Evolutionary conservation across 305 asterid species (phyloP), one percentile per base, ranked within the genome.

Genomic region (Fraxinus xanthoxyloides): DNA sequence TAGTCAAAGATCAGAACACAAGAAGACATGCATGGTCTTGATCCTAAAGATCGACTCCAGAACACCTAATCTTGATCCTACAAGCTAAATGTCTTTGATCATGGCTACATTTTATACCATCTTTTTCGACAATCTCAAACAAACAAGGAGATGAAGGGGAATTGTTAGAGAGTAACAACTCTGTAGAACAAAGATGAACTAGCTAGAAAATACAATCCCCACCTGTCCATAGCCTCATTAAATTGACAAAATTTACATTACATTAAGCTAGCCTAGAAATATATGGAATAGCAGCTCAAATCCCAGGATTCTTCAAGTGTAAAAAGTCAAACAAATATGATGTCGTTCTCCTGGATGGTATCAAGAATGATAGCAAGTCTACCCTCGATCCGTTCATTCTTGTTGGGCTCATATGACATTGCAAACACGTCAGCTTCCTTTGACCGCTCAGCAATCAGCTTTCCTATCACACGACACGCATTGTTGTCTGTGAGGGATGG

Each of bases 401-500:
- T 93, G 83, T 88, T 89, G 3, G 88, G 94, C 83, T 94, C 99
- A 78, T 85, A 96, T 1, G 98, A 87, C 32, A 96, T 82, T 9
- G 98, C 98, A 51, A 70, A 94, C 7, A 96, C 98, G 82, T 96
- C 99, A 40, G 99, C 99, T 76, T 96, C 99, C 87, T 94, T 96
- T 0, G 98, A 94, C 69, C 98, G 86, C 87, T 96, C 97, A 24
- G 99, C 97, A 63, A 96, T 94, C 86, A 94, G 82, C 84, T 89
- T 87, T 15, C 98, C 98, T 17, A 94, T 93, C 19, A 91, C 93
- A 80, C 92, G 86, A 80, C 95, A 92, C 0, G 98, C 99, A 65
- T 88, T 82, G 75, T 90, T 88, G 78, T 96, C 98, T 0, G 92
- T 93, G 9, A 96, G 97, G 48, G 98, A 96, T 24, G 98, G 98